Conservation (phyloP, 192 early-diverging fungal genomes). For the Diversispora eburnea region DNA sequence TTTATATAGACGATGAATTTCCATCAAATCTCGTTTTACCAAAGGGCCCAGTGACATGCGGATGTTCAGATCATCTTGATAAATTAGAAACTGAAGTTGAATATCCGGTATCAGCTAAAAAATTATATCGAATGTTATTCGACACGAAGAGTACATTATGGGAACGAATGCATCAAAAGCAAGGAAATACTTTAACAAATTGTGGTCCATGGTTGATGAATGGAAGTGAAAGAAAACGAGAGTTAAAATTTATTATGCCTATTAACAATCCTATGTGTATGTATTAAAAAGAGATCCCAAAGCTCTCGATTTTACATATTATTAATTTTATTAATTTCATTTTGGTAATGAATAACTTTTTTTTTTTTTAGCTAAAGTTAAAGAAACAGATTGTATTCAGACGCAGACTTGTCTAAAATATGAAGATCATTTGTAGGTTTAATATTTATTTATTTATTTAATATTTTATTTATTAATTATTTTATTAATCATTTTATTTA, state of each 20-base stretch:
- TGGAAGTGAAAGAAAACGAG: constrained; percentile 35
- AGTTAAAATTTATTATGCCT: constrained; percentile 61
- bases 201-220: constrained; percentile 21
- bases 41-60: constrained; percentile 47
- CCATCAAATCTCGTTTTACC: constrained; percentile 50
- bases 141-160: constrained; percentile 46
- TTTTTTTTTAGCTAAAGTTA: constrained; percentile 55
- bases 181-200: constrained; percentile 35
- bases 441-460: constrained; percentile 27
- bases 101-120: constrained; percentile 55
- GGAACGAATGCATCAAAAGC: constrained; percentile 45
- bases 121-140: constrained; percentile 59
- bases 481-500: neutral
- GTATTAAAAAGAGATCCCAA: neutral
- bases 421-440: constrained; percentile 57
- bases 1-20: constrained; percentile 37
- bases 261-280: constrained; percentile 69
- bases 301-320: too few species aligned
- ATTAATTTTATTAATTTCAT: neutral
- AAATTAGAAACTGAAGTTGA: constrained; percentile 54
- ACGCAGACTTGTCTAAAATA: constrained; percentile 52
- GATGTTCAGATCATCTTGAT: constrained; percentile 67
- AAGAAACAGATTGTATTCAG: constrained; percentile 62
- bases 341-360: neutral
- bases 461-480: constrained; percentile 9